Percentiles rank a stretch among this genome's conserved stretches.
Evolutionary conservation across 1,139 yeast species (phyloP).

Genomic region (Arxiozyma heterogenica): DNA sequence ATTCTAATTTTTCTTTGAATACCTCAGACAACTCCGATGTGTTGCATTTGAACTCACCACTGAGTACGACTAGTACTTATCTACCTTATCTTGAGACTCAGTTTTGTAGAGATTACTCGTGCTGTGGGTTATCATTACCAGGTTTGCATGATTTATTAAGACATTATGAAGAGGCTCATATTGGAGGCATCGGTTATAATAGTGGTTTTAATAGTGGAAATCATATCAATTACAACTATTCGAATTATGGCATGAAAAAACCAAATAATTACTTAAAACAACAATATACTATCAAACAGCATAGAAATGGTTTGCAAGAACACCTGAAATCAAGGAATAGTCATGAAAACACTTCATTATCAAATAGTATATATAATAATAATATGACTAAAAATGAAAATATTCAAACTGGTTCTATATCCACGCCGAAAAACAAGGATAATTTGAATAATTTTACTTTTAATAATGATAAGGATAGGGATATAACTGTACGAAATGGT

Average conservation of each 20-base stretch:
- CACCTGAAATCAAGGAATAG: conserved; percentile 7
- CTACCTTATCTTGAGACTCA: conserved; percentile 90
- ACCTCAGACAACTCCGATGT: no score
- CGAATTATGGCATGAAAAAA: conserved; percentile 9
- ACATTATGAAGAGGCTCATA: conserved; percentile 95
- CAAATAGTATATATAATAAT: neutral
- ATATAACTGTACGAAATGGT: conserved; percentile 6
- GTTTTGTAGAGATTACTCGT: conserved; percentile 90
- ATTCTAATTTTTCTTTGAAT: neutral
- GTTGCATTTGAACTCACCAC: neutral
- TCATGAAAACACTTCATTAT: neutral
- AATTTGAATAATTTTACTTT: conserved; percentile 4
- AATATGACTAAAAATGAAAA: neutral
- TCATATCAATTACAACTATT: conserved; percentile 6
- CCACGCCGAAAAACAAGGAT: neutral
- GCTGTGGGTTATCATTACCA: conserved; percentile 89
- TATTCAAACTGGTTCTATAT: neutral
- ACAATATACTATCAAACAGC: conserved; percentile 7
- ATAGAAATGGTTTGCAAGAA: conserved; percentile 19
- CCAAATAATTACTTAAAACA: conserved; percentile 2
- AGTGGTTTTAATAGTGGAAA: conserved; percentile 11
- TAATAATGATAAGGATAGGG: conserved; percentile 1
- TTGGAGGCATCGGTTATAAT: conserved; percentile 21
- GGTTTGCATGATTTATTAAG: conserved; percentile 86
- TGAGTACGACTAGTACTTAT: conserved; percentile 42